Evolutionary conservation across 441 rosid species (phyloP), one percentile per base, ranked within the genome.

Genomic region (Bocquillonia castaneifolia): DNA sequence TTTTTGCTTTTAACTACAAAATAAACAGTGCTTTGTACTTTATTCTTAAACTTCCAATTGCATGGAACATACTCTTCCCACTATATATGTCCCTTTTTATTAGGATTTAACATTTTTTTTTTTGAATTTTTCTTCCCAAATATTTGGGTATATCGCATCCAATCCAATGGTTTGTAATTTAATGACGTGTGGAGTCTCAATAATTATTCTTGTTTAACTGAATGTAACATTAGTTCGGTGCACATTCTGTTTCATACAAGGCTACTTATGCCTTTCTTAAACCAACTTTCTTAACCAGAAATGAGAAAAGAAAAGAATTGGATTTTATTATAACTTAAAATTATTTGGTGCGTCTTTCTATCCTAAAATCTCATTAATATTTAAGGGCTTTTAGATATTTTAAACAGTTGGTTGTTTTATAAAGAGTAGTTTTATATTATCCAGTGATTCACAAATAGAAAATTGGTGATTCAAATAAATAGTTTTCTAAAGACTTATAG

Each of bases 251-350:
- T 63, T 74, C 83, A 62, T 20, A 57, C 65, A 63, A 52, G 74
- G 74, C 70, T 70, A 71, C 68, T 76, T 72, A 72, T 74, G 79
- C 76, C 71, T 76, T 66, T 70, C 80, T 68, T 73, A 22, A 61
- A 57, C 76, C 68, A 68, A 78, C 79, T 76, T 68, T 76, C 76
- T 63, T 59, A 76, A 82, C 79, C n/a, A n/a, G n/a, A n/a, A n/a
- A n/a, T n/a, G n/a, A 64, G 69, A 63, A 74, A 72, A 74, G 84
- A 80, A 67, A 82, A 59, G 76, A 73, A 74, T 82, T 65, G 9
- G 14, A 18, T 17, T 10, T 64, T 13, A 13, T 65, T 34, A 65
- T 0, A 22, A 36, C 4, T 4, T 36, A 36, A 10, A 36, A 3
- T 36, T 36, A 36, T 36, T 36, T 3, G 40, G 40, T 36, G 10